Conservation (phyloP, 768 basidiomycete genomes). For the Suillus weaverae region DNA sequence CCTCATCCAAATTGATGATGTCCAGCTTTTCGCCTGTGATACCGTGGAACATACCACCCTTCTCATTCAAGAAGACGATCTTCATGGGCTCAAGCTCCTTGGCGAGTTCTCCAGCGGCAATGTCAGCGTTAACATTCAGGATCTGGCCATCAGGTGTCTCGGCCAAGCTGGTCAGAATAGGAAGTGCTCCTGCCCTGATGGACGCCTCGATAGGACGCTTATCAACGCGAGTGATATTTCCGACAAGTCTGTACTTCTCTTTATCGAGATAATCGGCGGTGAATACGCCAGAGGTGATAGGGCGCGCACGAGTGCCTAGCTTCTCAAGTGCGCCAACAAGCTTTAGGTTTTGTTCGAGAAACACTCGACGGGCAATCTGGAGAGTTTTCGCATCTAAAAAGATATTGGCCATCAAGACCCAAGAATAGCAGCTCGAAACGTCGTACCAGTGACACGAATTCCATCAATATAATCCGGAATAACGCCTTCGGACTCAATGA, state of each 20-base stretch:
- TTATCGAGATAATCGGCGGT: constrained; percentile 95
- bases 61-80: constrained; percentile 98
- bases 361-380: constrained; percentile 91
- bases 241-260: constrained; percentile 93
- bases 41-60: constrained; percentile 97
- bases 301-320: constrained; percentile 94
- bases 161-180: constrained; percentile 92
- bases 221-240: constrained; percentile 92
- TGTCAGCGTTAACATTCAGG: constrained; percentile 97
- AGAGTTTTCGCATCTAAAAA: constrained; percentile 86
- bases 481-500: constrained; percentile 90
- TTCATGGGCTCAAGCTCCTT: constrained; percentile 98
- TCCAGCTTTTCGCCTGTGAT: constrained; percentile 95
- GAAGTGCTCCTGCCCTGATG: constrained; percentile 93
- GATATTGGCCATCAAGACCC: not conserved
- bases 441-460: constrained; percentile 90
- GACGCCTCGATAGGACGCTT: constrained; percentile 96
- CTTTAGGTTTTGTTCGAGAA: constrained; percentile 96
- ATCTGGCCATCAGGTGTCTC: constrained; percentile 98
- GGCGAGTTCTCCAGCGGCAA: constrained; percentile 95
- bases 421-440: not conserved
- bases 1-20: constrained; percentile 97
- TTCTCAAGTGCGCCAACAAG: constrained; percentile 91
- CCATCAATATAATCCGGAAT: constrained; percentile 97
- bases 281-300: constrained; percentile 97